A percentile compares a stretch with the other conserved stretches of the same genome.
Conservation (phyloP, 129 eudicot species). For the Flaveria brownii region DNA sequence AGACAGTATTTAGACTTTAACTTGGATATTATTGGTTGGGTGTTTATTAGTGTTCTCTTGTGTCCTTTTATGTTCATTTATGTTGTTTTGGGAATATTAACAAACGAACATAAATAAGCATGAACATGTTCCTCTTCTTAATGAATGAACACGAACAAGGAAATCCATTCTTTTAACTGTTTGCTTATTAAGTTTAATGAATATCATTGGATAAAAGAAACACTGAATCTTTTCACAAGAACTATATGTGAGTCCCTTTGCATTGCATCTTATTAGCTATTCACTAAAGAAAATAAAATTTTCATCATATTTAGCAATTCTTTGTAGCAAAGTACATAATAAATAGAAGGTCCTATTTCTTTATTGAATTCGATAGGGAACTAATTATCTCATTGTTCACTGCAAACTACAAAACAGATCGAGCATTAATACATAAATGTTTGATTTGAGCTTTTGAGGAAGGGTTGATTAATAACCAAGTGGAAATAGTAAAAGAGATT, state of each 20-base stretch:
- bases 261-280: not conserved
- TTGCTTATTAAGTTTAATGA: no score
- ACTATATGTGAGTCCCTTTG: not conserved
- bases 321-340: not conserved
- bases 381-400: not conserved
- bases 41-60: no score
- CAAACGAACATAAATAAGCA: no score
- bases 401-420: not conserved
- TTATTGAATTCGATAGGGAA: not conserved
- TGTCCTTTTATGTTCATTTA: no score
- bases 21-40: no score
- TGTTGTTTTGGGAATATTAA: no score
- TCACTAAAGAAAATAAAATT: not conserved
- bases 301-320: conserved; percentile 1
- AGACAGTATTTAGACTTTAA: no score
- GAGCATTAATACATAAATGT: not conserved
- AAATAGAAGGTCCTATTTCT: not conserved
- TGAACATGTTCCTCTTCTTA: no score
- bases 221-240: not conserved
- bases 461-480: not conserved
- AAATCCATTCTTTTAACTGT: no score
- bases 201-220: no score
- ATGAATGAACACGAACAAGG: no score
- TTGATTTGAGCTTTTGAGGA: not conserved
- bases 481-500: not conserved